Base-by-base conservation (phyloP, 257 asterid species). In the Linderniella brevidens region DNA sequence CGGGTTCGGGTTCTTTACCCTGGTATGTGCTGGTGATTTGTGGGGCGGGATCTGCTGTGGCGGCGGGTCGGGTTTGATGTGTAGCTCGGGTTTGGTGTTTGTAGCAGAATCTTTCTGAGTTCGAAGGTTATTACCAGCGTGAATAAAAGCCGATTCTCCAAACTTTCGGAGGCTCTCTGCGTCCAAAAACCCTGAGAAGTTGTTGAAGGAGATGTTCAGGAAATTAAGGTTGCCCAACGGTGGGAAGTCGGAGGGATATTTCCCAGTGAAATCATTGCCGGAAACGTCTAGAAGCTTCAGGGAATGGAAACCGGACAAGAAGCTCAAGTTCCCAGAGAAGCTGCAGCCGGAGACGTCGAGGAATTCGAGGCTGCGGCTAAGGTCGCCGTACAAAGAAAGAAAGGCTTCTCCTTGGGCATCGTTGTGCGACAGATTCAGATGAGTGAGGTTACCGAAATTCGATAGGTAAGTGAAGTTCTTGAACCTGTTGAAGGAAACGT, bases 401-500 rank as follows among this genome's bases (percentile, higher is more conserved):
- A 0, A 13, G 8, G 7, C 40, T 20, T 3, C 32, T 25, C 32
- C 32, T 25, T 54, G 64, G 15, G 83, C 62, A 60, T 53, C 62
- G 53, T 84, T 88, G 17, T 64, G 68, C 32, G 98, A 80, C 4
- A 88, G 60, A 50, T 78, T 77, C 39, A 88, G 82, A 54, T 19
- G 61, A 11, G 37, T 66, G 1, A 84, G 62, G 59, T 74, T 68
- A 5, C 41, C 59, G 13, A 80, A 64, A 60, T 19, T 46, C 0
- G 84, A 64, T 19, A 81, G 52, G 50, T 53, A 50, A 18, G 54
- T 68, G n/a, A 84, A 67, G 58, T 52, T 72, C 14, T 64, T 74
- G 43, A 88, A 80, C 82, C 98, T 67, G 64, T 88, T 88, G 48
- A 39, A 65, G 0, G 98, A 78, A 42, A 88, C 74, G 61, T 84